Conservation (phyloP, 306 rosid genomes). For the Cicer arietinum region DNA sequence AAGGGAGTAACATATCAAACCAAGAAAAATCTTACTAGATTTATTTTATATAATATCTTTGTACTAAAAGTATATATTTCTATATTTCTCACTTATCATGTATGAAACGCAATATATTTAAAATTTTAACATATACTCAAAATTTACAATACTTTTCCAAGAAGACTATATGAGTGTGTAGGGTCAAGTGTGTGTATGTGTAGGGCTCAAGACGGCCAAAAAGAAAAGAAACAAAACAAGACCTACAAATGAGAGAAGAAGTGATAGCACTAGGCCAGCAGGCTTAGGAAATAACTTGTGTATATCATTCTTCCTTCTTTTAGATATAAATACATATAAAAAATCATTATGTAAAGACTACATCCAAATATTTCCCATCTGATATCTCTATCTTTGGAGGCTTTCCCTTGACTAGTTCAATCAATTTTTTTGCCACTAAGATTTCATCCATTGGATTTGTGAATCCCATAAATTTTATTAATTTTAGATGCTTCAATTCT, state of each 20-base stretch:
- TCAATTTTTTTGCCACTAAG: constrained; percentile 43
- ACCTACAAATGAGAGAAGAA: background rate
- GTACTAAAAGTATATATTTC: too few relatives aligned
- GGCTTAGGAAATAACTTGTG: constrained; percentile 18
- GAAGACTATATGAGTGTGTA: background rate
- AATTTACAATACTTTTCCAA: too few relatives aligned
- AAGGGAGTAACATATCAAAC: too few relatives aligned
- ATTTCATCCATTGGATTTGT: constrained; percentile 47
- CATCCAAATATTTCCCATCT: constrained; percentile 47
- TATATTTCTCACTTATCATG: too few relatives aligned
- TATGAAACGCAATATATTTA: too few relatives aligned
- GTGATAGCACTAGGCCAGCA: constrained; percentile 29
- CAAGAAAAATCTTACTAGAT: too few relatives aligned
- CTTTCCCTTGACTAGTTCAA: constrained; percentile 42
- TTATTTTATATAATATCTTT: too few relatives aligned
- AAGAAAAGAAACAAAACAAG: background rate
- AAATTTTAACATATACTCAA: too few relatives aligned
- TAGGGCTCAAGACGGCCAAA: background rate
- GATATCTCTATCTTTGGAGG: constrained; percentile 51
- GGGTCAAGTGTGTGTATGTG: too few relatives aligned
- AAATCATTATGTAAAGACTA: constrained; percentile 15
- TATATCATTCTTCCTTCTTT: constrained; percentile 12
- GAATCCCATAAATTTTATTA: constrained; percentile 60
- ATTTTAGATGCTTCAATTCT: constrained; percentile 53
- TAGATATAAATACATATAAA: background rate